Base-by-base conservation (phyloP, 2,329 filamentous ascomycete genomes). In the Oidium heveae region DNA sequence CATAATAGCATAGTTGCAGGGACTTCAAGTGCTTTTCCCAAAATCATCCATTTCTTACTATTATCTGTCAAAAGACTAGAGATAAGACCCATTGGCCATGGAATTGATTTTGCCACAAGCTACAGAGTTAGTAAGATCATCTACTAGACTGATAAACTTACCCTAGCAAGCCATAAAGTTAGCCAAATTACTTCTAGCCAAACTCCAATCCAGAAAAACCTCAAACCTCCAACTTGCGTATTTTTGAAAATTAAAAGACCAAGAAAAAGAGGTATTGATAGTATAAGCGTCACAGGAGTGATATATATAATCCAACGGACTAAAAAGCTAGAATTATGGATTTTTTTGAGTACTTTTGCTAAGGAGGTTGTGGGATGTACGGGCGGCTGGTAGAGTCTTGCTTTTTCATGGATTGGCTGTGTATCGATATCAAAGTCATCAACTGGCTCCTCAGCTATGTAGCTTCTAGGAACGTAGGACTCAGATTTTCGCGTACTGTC, bases 101-200 rank as follows among this genome's bases (percentile, higher is more conserved):
- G 80, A 10, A 84, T 70, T 54, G 70, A 72, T 66, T 83, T 83
- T 8, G 80, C 75, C 15, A 80, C 68, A 52, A 84, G 74, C 67
- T 75, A 56, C 4, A n/a, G 57, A 5, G 28, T 57, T 34, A 36
- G 57, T 50, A 60, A 52, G 41, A 43, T 10, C 41, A 1, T 28
- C 7, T 0, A 16, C 4, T 13, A 16, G 22, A 20, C 15, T 43
- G 46, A 33, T 36, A 33, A 34, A 63, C 76, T 68, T 57, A 65
- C 84, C 62, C 77, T 68, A 54, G 55, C 82, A 20, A 82, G 81
- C 89, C 89, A 96, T 0, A 95, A 72, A 0, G 86, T 86, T 58
- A 89, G 73, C 89, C 89, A 96, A 28, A 95, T 74, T 44, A 94
- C 86, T 66, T 94, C 85, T 18, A 95, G 74, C 89, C 89, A 96